phyloP scores from a whole-genome alignment of 495 filamentous ascomycete genomes.

The Penicillium samsonianum region DNA sequence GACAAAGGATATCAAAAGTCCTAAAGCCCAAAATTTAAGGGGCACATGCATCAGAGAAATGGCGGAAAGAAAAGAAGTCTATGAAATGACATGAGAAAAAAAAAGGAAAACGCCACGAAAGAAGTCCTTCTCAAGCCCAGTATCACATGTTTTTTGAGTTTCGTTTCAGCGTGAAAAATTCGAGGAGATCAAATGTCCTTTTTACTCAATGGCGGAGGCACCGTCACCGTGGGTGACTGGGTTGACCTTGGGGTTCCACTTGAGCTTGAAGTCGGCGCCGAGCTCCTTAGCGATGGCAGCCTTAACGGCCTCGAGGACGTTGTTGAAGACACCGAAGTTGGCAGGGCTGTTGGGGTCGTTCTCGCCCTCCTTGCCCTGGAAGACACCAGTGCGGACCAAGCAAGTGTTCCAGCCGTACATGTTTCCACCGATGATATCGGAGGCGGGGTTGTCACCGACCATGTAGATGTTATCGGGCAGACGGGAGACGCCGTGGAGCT shows the following conservation, averaged over 20 bases:
- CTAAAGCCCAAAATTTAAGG: slow-evolving; percentile 13
- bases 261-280: slow-evolving; percentile 58
- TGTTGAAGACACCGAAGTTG: slow-evolving; percentile 57
- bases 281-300: slow-evolving; percentile 56
- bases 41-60: slow-evolving; percentile 16
- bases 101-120: slow-evolving; percentile 18
- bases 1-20: slow-evolving; percentile 40
- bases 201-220: slow-evolving; percentile 56
- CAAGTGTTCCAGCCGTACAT: slow-evolving; percentile 82
- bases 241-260: slow-evolving; percentile 63
- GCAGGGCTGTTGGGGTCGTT: slow-evolving; percentile 60
- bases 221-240: slow-evolving; percentile 60
- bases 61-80: slow-evolving; percentile 23
- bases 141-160: slow-evolving; percentile 17
- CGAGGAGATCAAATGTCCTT: background rate
- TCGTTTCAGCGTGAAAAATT: slow-evolving; percentile 19
- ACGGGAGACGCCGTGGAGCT: slow-evolving; percentile 69
- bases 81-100: slow-evolving; percentile 11
- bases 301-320: slow-evolving; percentile 58
- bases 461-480: slow-evolving; percentile 78
- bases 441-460: slow-evolving; percentile 79
- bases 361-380: slow-evolving; percentile 53
- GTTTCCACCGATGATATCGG: slow-evolving; percentile 77
- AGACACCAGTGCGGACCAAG: slow-evolving; percentile 64
- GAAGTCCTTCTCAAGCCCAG: slow-evolving; percentile 15